These are phyloP conservation scores for Ganoderma resinaceum DNA, from an alignment of 1,284 basidiomycete genomes.

Conservation along the genomic window DNA sequence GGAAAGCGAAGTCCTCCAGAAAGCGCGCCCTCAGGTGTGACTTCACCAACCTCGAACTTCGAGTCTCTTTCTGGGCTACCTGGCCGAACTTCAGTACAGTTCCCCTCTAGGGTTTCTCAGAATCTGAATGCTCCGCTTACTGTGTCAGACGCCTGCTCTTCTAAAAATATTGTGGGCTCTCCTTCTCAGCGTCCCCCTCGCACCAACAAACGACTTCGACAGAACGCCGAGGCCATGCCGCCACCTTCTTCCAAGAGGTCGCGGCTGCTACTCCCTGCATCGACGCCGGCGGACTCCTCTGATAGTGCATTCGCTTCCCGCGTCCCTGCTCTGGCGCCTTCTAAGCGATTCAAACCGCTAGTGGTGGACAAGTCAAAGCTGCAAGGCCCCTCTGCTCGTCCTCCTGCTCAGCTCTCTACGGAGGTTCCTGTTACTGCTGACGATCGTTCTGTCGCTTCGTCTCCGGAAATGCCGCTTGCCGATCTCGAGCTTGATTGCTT, in stretches of 20 bases:
- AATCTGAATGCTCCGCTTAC: not conserved
- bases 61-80: not conserved
- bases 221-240: not conserved
- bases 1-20: not conserved
- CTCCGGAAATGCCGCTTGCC: constrained; percentile 10
- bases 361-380: constrained; percentile 33
- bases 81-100: not conserved
- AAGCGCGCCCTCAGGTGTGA: no score
- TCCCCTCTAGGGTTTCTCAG: not conserved
- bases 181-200: not conserved
- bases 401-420: not conserved
- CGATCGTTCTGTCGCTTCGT: not conserved
- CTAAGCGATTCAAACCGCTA: constrained; percentile 47
- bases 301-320: not conserved
- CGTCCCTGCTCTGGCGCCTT: constrained; percentile 7
- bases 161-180: not conserved
- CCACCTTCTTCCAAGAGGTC: constrained; percentile 18
- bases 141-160: not conserved
- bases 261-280: constrained; percentile 10
- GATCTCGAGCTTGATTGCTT: constrained; percentile 40
- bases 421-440: no score
- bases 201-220: not conserved
- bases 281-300: not conserved
- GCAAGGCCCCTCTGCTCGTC: not conserved
- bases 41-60: not conserved